phyloP scores from a whole-genome alignment of 148 eudicot species.

The Chenopodium quinoa region DNA sequence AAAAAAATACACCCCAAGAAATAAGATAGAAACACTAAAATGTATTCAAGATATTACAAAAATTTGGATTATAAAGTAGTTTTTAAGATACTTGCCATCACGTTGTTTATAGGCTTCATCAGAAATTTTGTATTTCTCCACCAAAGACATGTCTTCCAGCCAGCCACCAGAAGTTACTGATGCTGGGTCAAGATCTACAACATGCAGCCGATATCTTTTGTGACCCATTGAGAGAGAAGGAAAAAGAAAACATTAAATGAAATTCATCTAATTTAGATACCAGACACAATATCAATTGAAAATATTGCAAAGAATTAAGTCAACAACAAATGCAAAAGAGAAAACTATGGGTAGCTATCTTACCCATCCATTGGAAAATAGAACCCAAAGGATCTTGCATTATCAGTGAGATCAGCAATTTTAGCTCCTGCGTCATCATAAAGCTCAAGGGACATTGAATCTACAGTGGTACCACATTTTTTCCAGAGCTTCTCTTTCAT shows the following conservation, averaged over 20 bases:
- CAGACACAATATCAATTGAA: neutral
- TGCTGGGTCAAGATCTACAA: constrained; percentile 88
- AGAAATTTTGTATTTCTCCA: constrained; percentile 86
- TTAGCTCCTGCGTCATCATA: constrained; percentile 71
- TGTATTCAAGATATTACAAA: constrained; percentile 5
- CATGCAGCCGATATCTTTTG: constrained; percentile 69
- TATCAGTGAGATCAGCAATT: constrained; percentile 54
- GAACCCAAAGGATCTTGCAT: constrained; percentile 65
- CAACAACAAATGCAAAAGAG: neutral
- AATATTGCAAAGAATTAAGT: neutral
- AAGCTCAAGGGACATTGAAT: constrained; percentile 81
- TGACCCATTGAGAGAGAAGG: neutral
- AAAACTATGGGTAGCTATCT: constrained; percentile 15
- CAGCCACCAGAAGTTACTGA: constrained; percentile 94
- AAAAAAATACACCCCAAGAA: neutral
- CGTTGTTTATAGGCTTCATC: constrained; percentile 79
- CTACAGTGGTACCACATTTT: constrained; percentile 85
- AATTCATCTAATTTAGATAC: constrained; percentile 4
- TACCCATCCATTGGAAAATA: constrained; percentile 89
- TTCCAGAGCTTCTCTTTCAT: constrained; percentile 95
- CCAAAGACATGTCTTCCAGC: constrained; percentile 91
- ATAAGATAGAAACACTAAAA: neutral
- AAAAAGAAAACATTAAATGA: neutral
- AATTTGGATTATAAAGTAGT: neutral
- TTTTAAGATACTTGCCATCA: constrained; percentile 43